A percentile compares a stretch with the other conserved stretches of the same genome.
Evolutionary conservation across 2,329 filamentous ascomycete species (phyloP).

Genomic region (Ilyonectria mors-panacis): DNA sequence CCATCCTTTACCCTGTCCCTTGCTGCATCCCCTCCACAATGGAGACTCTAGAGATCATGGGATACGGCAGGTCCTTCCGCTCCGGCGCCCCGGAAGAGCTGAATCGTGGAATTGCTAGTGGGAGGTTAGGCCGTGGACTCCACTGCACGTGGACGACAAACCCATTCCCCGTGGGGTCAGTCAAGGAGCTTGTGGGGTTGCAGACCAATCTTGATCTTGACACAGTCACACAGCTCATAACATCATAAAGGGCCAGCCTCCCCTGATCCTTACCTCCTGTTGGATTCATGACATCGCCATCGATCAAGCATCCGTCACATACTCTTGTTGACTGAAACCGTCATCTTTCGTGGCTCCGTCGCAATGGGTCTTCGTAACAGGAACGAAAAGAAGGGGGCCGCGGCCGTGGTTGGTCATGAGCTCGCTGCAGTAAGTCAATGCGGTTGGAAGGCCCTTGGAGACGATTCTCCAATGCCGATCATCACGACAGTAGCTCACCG

Average conservation of each 20-base stretch:
- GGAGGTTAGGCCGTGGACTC: neutral
- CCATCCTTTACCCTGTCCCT: neutral
- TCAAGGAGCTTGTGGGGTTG: slow-evolving; percentile 2
- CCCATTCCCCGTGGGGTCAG: slow-evolving; percentile 3
- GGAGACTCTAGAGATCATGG: neutral
- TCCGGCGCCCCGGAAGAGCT: neutral
- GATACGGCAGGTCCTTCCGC: neutral
- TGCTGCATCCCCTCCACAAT: neutral
- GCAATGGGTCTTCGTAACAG: slow-evolving; percentile 1
- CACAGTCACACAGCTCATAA: neutral
- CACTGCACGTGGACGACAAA: neutral
- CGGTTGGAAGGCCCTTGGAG: neutral
- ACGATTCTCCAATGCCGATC: neutral
- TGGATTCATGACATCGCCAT: neutral
- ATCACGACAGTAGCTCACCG: neutral
- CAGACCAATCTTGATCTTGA: slow-evolving; percentile 1
- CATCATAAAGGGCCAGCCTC: neutral
- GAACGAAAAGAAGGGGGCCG: slow-evolving; percentile 32
- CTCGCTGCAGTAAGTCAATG: slow-evolving; percentile 33
- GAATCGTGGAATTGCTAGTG: neutral
- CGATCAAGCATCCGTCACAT: neutral
- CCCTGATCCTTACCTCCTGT: neutral
- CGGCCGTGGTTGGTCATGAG: slow-evolving; percentile 32
- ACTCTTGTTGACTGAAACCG: neutral
- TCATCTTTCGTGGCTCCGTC: neutral